Evolutionary conservation across 2,329 filamentous ascomycete genomes (phyloP).

Genomic region (Tothia fuscella): DNA sequence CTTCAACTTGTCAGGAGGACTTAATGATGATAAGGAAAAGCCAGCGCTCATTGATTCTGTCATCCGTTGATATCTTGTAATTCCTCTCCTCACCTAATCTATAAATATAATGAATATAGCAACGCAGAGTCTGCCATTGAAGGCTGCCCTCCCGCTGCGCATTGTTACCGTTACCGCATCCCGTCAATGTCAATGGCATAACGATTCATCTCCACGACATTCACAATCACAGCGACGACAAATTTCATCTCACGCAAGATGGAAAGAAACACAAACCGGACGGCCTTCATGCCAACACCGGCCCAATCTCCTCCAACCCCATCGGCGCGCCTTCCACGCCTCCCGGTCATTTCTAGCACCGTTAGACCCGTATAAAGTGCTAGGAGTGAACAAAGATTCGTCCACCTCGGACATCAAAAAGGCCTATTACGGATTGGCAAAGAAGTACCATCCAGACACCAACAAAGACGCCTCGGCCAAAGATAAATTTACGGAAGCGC

Average conservation of each 20-base stretch:
- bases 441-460: constrained; percentile 95
- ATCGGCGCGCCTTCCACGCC: constrained; percentile 41
- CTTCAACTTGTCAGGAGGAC: no score
- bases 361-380: constrained; percentile 72
- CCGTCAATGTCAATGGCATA: constrained; percentile 16
- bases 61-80: no score
- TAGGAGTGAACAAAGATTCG: constrained; percentile 76
- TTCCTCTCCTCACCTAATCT: no score
- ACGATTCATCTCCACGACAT: constrained; percentile 13
- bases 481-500: constrained; percentile 86
- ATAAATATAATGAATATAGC: constrained; percentile 27
- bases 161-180: constrained; percentile 21
- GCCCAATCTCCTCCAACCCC: background rate
- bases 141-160: constrained; percentile 22
- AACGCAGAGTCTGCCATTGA: constrained; percentile 22
- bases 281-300: background rate
- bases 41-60: no score
- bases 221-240: background rate
- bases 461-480: constrained; percentile 93
- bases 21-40: no score
- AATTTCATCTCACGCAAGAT: constrained; percentile 4
- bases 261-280: background rate
- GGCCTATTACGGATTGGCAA: constrained; percentile 92
- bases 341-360: constrained; percentile 40
- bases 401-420: constrained; percentile 87